Evolutionary conservation across 495 filamentous ascomycete species (phyloP).

Genomic region (Acidiella bohemica): DNA sequence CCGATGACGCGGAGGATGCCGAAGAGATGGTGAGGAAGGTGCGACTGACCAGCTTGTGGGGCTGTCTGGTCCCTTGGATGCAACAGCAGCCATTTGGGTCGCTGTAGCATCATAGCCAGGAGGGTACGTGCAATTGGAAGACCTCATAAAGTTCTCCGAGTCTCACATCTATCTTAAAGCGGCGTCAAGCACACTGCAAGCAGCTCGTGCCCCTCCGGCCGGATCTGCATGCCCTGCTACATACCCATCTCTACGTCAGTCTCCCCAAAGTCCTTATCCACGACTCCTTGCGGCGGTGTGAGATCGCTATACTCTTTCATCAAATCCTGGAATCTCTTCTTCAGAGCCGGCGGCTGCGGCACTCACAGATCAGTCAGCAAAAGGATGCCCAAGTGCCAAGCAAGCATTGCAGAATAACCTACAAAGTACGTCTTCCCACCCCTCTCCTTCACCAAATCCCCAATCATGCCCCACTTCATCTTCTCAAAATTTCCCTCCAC

Average conservation of each 20-base stretch:
- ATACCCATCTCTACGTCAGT: no score
- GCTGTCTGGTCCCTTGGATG: no score
- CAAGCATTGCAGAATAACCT: background rate
- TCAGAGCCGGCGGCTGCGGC: background rate
- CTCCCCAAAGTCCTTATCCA: no score
- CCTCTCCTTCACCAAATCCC: background rate
- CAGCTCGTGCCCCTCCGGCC: no score
- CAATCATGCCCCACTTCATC: slow-evolving; percentile 7
- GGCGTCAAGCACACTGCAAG: background rate
- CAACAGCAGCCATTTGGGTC: no score
- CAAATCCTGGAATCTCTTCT: slow-evolving; percentile 8
- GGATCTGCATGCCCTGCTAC: no score
- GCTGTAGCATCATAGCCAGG: no score
- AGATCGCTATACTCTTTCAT: background rate
- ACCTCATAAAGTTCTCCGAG: background rate
- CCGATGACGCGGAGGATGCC: no score
- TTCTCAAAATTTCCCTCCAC: slow-evolving; percentile 6
- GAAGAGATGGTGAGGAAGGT: no score
- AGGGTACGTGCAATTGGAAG: background rate
- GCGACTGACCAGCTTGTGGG: no score
- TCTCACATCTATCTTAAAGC: background rate
- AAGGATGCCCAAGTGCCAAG: background rate
- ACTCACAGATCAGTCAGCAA: background rate
- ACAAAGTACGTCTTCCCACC: background rate
- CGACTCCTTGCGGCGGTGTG: background rate